phyloP scores from a whole-genome alignment of 345 rosid species.

The Firmiana major region DNA sequence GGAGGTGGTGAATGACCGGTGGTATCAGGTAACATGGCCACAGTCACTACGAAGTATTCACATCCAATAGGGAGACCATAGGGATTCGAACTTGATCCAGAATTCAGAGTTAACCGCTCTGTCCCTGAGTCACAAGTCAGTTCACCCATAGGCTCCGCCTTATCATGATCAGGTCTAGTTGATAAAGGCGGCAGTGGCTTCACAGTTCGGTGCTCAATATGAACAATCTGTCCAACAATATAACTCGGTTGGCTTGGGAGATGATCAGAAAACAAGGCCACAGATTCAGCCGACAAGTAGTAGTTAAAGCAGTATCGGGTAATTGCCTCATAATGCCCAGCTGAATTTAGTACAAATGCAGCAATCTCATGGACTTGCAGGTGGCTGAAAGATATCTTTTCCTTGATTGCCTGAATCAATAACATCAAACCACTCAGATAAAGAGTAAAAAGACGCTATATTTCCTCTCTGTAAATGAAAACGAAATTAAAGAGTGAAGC shows the following conservation, averaged over 20 bases:
- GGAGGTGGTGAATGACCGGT: slow-evolving; percentile 60
- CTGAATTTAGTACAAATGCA: slow-evolving; percentile 76
- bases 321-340: slow-evolving; percentile 87
- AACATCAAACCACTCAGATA: not conserved
- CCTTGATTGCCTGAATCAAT: slow-evolving; percentile 76
- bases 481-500: not conserved
- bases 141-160: slow-evolving; percentile 36
- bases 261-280: slow-evolving; percentile 83
- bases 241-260: slow-evolving; percentile 71
- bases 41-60: slow-evolving; percentile 87
- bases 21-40: slow-evolving; percentile 96
- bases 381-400: slow-evolving; percentile 79
- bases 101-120: slow-evolving; percentile 52
- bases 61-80: slow-evolving; percentile 79
- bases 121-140: slow-evolving; percentile 45
- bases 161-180: slow-evolving; percentile 36
- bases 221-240: slow-evolving; percentile 90
- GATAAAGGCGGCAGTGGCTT: slow-evolving; percentile 47
- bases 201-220: slow-evolving; percentile 76
- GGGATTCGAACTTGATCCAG: slow-evolving; percentile 55
- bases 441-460: not conserved
- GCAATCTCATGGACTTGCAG: slow-evolving; percentile 90
- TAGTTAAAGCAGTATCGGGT: slow-evolving; percentile 62
- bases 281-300: slow-evolving; percentile 89
- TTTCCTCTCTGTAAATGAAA: not conserved